These are phyloP conservation scores for Leishmania aethiopica DNA, from an alignment of 208 protist genomes.

Conservation along the genomic window DNA sequence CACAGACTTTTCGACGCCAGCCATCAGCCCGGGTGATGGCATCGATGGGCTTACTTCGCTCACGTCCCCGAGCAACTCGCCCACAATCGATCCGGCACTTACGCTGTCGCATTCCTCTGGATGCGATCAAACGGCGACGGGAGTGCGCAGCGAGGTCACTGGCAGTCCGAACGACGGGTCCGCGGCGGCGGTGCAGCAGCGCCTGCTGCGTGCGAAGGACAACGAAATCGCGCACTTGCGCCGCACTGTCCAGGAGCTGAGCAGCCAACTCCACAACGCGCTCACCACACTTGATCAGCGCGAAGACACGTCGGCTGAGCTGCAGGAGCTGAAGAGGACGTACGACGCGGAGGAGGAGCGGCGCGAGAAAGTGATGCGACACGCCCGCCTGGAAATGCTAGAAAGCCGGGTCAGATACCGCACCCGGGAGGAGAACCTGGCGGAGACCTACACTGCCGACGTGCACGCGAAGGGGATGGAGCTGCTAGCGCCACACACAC, in stretches of 20 bases:
- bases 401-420: slow-evolving; percentile 76
- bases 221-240: slow-evolving; percentile 62
- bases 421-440: slow-evolving; percentile 56
- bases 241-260: slow-evolving; percentile 55
- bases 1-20: not conserved
- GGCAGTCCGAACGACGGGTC: not conserved
- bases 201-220: slow-evolving; percentile 29
- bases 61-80: not conserved
- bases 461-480: slow-evolving; percentile 61
- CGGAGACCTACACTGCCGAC: slow-evolving; percentile 44
- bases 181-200: not conserved
- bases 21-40: not conserved
- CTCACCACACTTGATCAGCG: slow-evolving; percentile 56
- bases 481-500: slow-evolving; percentile 68
- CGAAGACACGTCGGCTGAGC: slow-evolving; percentile 48
- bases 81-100: not conserved
- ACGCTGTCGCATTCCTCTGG: not conserved
- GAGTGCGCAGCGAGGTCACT: not conserved
- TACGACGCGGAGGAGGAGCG: slow-evolving; percentile 31
- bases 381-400: slow-evolving; percentile 61
- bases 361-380: slow-evolving; percentile 29
- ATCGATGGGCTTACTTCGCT: not conserved
- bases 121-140: not conserved
- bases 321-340: slow-evolving; percentile 42
- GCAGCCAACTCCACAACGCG: slow-evolving; percentile 54